phyloP scores from a whole-genome alignment of 768 basidiomycete species.

The Dentipellis sp. region DNA sequence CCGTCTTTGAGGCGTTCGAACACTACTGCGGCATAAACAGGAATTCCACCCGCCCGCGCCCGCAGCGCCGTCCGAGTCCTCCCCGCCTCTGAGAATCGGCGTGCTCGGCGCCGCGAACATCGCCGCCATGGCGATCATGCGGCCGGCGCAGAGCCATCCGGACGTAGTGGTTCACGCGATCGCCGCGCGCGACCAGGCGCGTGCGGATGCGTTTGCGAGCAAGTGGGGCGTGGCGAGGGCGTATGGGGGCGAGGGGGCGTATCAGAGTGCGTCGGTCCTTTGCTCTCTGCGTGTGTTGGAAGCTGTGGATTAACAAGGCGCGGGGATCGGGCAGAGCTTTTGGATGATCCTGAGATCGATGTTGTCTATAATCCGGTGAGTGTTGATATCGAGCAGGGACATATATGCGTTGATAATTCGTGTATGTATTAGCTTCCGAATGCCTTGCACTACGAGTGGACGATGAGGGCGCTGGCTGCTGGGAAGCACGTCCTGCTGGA shows the following conservation, averaged over 20 bases:
- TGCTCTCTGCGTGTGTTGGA: too few relatives aligned
- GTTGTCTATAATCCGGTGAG: constrained; percentile 48
- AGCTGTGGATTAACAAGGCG: too few relatives aligned
- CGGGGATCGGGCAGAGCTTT: constrained; percentile 19
- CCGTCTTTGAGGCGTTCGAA: too few relatives aligned
- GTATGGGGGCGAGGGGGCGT: constrained; percentile 36
- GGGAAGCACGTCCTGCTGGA: constrained; percentile 62
- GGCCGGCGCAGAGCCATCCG: constrained; percentile 41
- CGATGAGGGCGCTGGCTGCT: constrained; percentile 48
- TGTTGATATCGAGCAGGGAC: not conserved
- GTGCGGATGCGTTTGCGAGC: constrained; percentile 43
- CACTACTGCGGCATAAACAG: not conserved
- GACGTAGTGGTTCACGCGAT: constrained; percentile 49
- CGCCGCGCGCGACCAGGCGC: constrained; percentile 44
- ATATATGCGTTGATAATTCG: too few relatives aligned
- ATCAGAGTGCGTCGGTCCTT: constrained; percentile 25
- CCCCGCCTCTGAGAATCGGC: constrained; percentile 27
- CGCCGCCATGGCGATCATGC: constrained; percentile 40
- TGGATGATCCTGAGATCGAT: constrained; percentile 46
- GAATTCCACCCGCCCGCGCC: constrained; percentile 1
- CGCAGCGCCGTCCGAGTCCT: not conserved
- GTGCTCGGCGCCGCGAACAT: constrained; percentile 47
- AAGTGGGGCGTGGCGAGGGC: constrained; percentile 42
- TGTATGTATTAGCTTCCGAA: constrained; percentile 43
- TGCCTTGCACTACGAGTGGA: constrained; percentile 57